A percentile compares a stretch with the other conserved stretches of the same genome.
These are phyloP conservation scores for Cystofilobasidium bisporidii DNA, from an alignment of 768 basidiomycete genomes.

Conservation along the genomic window DNA sequence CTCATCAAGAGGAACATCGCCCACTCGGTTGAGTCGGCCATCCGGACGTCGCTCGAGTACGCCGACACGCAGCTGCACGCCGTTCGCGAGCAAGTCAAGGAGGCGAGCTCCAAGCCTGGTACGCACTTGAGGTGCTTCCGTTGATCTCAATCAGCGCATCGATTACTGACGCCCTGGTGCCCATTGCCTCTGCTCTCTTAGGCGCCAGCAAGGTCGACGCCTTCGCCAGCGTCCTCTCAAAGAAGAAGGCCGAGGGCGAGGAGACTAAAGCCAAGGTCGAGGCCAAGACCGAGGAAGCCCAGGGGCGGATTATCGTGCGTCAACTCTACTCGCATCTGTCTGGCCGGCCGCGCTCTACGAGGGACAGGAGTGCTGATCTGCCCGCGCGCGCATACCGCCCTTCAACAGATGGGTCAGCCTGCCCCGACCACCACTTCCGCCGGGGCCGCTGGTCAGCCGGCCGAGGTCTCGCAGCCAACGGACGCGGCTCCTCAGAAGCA, in stretches of 20 bases:
- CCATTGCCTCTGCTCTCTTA: not conserved
- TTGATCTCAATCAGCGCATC: not conserved
- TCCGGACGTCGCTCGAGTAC: not conserved
- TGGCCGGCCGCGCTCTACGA: no score
- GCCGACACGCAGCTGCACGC: not conserved
- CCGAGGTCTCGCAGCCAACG: no score
- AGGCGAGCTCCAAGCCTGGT: not conserved
- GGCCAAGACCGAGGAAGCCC: not conserved
- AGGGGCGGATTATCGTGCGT: not conserved
- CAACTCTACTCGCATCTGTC: no score
- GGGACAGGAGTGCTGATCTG: no score
- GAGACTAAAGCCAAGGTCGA: not conserved
- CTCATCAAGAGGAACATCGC: not conserved
- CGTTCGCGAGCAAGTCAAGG: not conserved
- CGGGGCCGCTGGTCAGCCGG: no score
- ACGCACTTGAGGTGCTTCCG: not conserved
- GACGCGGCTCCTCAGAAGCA: no score
- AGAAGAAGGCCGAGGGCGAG: slow-evolving; percentile 1
- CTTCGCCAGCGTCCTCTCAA: not conserved
- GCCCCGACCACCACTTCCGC: no score
- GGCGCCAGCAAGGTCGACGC: slow-evolving; percentile 1
- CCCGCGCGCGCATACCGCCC: no score
- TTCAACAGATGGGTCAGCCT: not conserved
- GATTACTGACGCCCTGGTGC: not conserved
- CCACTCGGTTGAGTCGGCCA: not conserved